These are phyloP conservation scores for Yarrowia sp. DNA, from an alignment of 805 yeast species.

Conservation along the genomic window DNA sequence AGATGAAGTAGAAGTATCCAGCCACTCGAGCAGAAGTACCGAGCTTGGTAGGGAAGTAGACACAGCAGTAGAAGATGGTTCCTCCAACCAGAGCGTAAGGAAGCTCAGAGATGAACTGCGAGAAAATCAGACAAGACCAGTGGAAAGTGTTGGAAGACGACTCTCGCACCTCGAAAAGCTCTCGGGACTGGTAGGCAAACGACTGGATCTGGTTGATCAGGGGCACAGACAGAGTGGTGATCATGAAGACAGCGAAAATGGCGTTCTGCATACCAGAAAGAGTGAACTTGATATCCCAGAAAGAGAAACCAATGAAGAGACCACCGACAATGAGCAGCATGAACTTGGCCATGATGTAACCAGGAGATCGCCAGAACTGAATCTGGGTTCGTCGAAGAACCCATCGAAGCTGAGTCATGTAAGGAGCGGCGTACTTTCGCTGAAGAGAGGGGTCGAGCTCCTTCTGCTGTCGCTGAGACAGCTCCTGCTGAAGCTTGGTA, in stretches of 20 bases:
- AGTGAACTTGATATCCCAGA: constrained; percentile 54
- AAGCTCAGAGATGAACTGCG: constrained; percentile 56
- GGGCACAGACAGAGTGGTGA: constrained; percentile 58
- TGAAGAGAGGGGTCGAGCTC: constrained; percentile 32
- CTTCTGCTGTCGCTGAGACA: constrained; percentile 36
- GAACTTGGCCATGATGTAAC: constrained; percentile 61
- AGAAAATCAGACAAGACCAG: constrained; percentile 58
- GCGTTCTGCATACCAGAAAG: constrained; percentile 57
- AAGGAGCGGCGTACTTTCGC: constrained; percentile 48
- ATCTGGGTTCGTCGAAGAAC: constrained; percentile 46
- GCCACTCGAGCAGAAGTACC: constrained; percentile 48
- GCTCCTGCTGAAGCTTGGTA: constrained; percentile 39
- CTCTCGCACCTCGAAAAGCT: constrained; percentile 68
- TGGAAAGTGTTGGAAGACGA: constrained; percentile 69
- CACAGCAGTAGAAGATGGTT: constrained; percentile 53
- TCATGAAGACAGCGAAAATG: constrained; percentile 58
- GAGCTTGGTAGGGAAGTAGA: constrained; percentile 51
- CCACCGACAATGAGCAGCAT: constrained; percentile 51
- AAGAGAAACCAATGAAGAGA: constrained; percentile 69
- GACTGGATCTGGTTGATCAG: constrained; percentile 62
- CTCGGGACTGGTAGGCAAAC: constrained; percentile 56
- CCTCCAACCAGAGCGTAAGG: constrained; percentile 55
- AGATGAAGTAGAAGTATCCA: constrained; percentile 52
- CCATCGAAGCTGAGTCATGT: constrained; percentile 45
- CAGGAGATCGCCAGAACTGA: constrained; percentile 59